Evolutionary conservation across 2,329 filamentous ascomycete species (phyloP).

Genomic region (Trichoderma breve): DNA sequence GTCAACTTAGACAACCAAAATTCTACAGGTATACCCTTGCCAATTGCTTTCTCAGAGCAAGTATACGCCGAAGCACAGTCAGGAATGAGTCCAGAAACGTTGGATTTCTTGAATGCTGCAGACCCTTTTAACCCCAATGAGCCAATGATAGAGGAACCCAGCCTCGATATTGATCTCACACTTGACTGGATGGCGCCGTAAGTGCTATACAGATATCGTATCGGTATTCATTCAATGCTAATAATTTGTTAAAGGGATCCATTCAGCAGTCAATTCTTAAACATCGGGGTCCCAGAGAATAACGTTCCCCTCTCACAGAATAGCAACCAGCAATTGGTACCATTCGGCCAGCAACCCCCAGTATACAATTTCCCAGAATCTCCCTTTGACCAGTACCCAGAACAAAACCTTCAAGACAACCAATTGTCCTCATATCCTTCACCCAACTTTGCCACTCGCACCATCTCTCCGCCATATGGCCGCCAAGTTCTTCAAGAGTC

Average conservation of each 20-base stretch:
- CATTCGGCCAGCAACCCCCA: background rate
- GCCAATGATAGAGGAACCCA: background rate
- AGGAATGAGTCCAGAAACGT: background rate
- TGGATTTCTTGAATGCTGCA: background rate
- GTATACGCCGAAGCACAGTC: background rate
- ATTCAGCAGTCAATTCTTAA: background rate
- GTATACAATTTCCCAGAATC: background rate
- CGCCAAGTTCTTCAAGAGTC: background rate
- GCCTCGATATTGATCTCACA: background rate
- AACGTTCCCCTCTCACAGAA: no score
- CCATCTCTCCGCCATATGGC: conserved; percentile 1
- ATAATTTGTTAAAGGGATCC: background rate
- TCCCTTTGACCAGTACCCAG: background rate
- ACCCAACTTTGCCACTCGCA: background rate
- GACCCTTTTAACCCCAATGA: background rate
- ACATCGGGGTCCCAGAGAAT: background rate
- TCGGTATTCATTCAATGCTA: background rate
- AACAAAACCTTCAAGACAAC: background rate
- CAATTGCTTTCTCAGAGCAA: background rate
- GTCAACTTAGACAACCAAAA: background rate
- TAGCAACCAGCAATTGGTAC: background rate
- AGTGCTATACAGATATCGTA: background rate
- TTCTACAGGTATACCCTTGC: background rate
- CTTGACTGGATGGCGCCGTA: background rate
- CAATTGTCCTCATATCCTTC: background rate